These are phyloP conservation scores for Eimeria praecox DNA, from an alignment of 169 alveolate species.

Conservation along the genomic window DNA sequence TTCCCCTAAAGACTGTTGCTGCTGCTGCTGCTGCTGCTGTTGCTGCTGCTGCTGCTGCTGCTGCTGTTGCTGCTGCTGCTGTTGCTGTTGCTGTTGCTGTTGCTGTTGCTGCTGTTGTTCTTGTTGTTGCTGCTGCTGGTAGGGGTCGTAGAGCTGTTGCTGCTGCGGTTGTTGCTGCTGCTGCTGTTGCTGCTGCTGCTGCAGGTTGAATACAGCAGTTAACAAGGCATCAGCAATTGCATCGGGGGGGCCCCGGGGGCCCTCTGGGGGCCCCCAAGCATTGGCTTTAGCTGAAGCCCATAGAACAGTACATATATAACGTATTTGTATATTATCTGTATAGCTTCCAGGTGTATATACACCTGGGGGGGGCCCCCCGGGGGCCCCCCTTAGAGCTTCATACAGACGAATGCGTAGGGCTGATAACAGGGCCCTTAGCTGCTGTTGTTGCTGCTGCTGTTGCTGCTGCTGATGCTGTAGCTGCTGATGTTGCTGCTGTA, in stretches of 20 bases:
- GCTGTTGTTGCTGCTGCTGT: constrained; percentile 13
- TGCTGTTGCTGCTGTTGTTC: neutral
- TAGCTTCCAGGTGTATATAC: neutral
- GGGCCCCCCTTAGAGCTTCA: constrained; percentile 7
- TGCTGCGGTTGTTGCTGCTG: too few species aligned
- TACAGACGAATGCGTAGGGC: neutral
- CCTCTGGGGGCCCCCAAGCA: neutral
- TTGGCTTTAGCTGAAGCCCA: neutral
- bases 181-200: too few species aligned
- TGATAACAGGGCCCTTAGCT: neutral
- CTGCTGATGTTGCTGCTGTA: too few species aligned
- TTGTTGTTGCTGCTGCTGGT: neutral
- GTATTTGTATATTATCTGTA: neutral
- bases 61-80: neutral
- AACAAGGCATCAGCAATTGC: neutral
- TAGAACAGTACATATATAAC: neutral
- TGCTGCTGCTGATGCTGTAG: constrained; percentile 31
- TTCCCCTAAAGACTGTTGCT: neutral
- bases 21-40: neutral
- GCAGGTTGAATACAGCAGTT: neutral
- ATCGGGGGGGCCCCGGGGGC: neutral
- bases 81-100: neutral
- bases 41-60: neutral
- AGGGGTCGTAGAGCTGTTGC: too few species aligned
- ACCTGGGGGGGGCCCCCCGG: neutral